Evolutionary conservation across 192 early-diverging fungal genomes (phyloP), one percentile per base, ranked within the genome.

Genomic region (Mortierella hygrophila): DNA sequence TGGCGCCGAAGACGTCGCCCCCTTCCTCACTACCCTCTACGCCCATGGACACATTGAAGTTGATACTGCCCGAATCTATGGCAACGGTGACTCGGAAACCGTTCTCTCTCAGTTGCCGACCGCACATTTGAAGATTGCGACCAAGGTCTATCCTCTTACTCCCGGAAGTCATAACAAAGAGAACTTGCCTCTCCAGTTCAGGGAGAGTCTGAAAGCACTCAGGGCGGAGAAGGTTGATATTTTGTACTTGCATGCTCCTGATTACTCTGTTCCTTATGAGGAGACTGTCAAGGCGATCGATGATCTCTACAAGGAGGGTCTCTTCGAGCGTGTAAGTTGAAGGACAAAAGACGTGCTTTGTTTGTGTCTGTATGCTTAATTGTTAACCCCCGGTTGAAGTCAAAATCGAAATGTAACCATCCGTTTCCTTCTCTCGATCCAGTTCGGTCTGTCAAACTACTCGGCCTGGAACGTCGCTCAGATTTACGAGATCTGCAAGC

Each of bases 181-280:
- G 32, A 82, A 83, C 52, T 86, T 90, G 37, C 83, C 75, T 44
- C 57, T 70, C 32, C 21, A n/a, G 68, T 74, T 60, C 38, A 23
- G 38, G 11, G 83, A 77, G 35, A 91, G 89, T 11, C 78, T 93
- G 40, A 78, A n/a, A 47, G 93, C 93, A 21, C 77, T 93, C 63
- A 79, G 87, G 5, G 65, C 80, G 13, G 38, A 89, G 32, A 81
- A 83, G 47, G 92, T 93, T 18, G 92, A 93, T 65, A 88, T 93
- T 2, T 93, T 93, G 70, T 93, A 93, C 75, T 82, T 93, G 21
- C 93, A 93, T 75, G 91, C 91, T 5, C 93, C 93, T 1, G 93
- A 93, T 63, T 88, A 91, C 75, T 70, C 81, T 0, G 88, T 83
- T 29, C 91, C 91, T n/a, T 88, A 90, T 63, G 90, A 87, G 72